Base-by-base conservation (phyloP, 164 flowering plant genomes). In the Dillenia turbinata region DNA sequence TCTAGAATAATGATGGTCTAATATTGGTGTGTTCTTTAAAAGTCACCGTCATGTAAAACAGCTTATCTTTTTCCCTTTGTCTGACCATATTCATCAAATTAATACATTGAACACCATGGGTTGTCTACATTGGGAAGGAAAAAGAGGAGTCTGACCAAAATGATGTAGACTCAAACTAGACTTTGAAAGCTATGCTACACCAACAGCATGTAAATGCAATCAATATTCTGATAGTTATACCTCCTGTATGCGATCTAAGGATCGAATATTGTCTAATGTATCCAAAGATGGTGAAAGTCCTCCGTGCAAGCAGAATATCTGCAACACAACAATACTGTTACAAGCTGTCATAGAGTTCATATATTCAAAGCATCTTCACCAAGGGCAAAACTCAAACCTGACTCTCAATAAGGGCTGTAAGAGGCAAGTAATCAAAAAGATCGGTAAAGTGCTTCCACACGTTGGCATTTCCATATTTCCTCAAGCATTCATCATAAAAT, bases 371-470 rank as follows among this genome's bases (percentile, higher is more conserved):
- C 49, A 9, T 40, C 45, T 0, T 17, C 43, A 8, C 15, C 47
- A 22, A 24, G 19, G 56, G 15, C 12, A 61, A 13, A 64, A 61
- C 19, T 44, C 72, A 60, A 58, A 88, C 95, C 95, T 88, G 92
- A 67, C 90, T 85, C 81, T 89, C 96, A 54, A 89, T 89, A 51
- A 89, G 81, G 51, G 92, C 92, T 57, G 92, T 86, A 19, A 86
- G 85, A 11, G 92, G 92, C 13, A 86, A 69, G 77, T 82, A 89
- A 78, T 89, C 96, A 73, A 89, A 89, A 16, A 89, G 91, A 73
- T 89, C 96, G 10, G 96, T 89, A 66, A 89, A 89, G 69, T 73
- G 71, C 75, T 89, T 89, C 93, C 96, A 89, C 46, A 89, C 96
- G 74, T 87, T 87, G 50, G 96, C 96, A 79, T 87, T 90, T 57